A percentile compares a stretch with the other conserved stretches of the same genome.
Evolutionary conservation across 208 protist genomes (phyloP).

Genomic region (Lotmaria passim): DNA sequence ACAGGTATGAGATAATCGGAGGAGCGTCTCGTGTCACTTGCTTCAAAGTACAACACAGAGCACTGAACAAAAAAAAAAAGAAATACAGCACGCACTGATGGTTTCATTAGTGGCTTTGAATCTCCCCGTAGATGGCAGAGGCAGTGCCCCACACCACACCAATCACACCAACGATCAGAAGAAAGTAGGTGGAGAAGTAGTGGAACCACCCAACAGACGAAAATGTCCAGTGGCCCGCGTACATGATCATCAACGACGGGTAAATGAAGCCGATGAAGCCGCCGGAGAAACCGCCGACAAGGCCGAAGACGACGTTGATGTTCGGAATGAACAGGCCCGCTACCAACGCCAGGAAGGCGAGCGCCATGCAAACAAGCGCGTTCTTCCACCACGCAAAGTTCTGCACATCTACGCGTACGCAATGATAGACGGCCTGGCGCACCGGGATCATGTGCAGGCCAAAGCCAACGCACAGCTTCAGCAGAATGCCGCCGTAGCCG

Average conservation of each 20-base stretch:
- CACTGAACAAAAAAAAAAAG: background rate
- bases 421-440: constrained; percentile 70
- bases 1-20: no score
- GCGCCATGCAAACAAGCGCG: constrained; percentile 35
- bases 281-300: constrained; percentile 69
- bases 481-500: constrained; percentile 59
- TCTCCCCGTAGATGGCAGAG: constrained; percentile 59
- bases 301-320: constrained; percentile 73
- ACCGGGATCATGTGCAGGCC: constrained; percentile 68
- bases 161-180: constrained; percentile 76
- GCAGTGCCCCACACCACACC: constrained; percentile 69
- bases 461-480: constrained; percentile 80
- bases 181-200: constrained; percentile 62
- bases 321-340: constrained; percentile 73
- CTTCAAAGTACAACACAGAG: background rate
- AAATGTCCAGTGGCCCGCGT: constrained; percentile 55
- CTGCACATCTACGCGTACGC: constrained; percentile 41
- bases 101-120: no score
- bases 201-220: constrained; percentile 45
- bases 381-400: constrained; percentile 61
- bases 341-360: constrained; percentile 49
- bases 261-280: constrained; percentile 81
- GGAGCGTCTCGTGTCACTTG: background rate
- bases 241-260: constrained; percentile 78
- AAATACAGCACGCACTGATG: background rate